Base-by-base conservation (phyloP, 768 basidiomycete species). In the Boletus subparvulus region DNA sequence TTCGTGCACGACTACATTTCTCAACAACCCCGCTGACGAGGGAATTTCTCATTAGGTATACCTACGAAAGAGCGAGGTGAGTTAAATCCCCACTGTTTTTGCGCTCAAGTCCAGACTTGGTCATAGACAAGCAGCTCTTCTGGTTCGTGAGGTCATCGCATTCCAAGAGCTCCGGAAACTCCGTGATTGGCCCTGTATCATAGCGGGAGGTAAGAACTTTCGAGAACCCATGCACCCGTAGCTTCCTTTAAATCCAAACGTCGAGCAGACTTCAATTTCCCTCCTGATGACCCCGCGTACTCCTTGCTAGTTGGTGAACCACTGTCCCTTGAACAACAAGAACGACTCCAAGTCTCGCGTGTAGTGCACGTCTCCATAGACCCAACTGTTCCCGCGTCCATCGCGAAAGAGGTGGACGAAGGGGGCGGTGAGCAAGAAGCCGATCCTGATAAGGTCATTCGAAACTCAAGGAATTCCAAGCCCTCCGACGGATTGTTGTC, bases 241-340 rank as follows among this genome's bases (percentile, higher is more conserved):
- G 26, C 13, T 57, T 40, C 41, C 17, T 43, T 37, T 56, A 47
- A 44, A 55, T 26, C 40, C 47, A 42, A 7, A 60, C 17, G 16
- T 37, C 10, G 42, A 36, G 8, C 52, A 95, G 95, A 98, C 71
- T 94, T 97, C 75, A 98, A 98, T 70, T 91, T 92, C 52, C 72
- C 84, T 14, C 96, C 96, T 0, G 80, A 79, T 59, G 94, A 95
- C 66, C 78, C 91, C 6, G 83, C 84, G 1, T 98, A 98, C 70
- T 82, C 90, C 14, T 80, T 98, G 32, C 68, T 94, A 16, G 79
- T 85, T 6, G 83, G 85, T 16, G 78, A 85, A 50, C 67, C 77
- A 5, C 69, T 95, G n/a, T 75, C 82, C 1, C 59, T 74, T 0
- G 73, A 71, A 16, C 89, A 94, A 55, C 69, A 77, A 63, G 73